Evolutionary conservation across 495 filamentous ascomycete species (phyloP).

Genomic region (Aspergillus hancockii): DNA sequence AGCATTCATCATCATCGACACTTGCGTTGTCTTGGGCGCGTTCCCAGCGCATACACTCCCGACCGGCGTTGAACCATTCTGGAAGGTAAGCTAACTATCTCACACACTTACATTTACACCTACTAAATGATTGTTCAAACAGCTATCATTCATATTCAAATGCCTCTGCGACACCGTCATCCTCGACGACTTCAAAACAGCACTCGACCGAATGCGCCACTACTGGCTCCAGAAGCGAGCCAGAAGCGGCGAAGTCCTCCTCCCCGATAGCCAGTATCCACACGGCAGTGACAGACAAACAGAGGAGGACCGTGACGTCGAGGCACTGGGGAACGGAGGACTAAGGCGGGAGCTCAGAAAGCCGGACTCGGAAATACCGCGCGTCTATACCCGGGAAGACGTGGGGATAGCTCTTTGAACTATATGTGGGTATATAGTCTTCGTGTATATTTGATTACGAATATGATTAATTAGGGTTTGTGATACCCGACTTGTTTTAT

Average conservation of each 20-base stretch:
- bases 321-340: background rate
- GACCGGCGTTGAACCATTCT: constrained; percentile 42
- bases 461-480: background rate
- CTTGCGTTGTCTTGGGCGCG: constrained; percentile 31
- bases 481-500: too few species aligned
- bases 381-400: constrained; percentile 16
- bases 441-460: background rate
- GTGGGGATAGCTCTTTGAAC: background rate
- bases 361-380: constrained; percentile 8
- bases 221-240: constrained; percentile 31
- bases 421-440: background rate
- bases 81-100: constrained; percentile 33
- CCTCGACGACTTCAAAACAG: constrained; percentile 64
- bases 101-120: background rate
- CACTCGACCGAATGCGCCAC: constrained; percentile 41
- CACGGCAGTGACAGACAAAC: too few species aligned
- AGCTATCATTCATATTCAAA: constrained; percentile 59
- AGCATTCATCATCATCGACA: constrained; percentile 54
- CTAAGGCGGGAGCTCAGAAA: constrained; percentile 3
- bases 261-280: constrained; percentile 6
- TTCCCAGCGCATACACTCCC: constrained; percentile 29
- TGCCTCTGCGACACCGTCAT: constrained; percentile 60
- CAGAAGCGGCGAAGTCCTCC: constrained; percentile 14
- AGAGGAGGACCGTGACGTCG: constrained; percentile 2
- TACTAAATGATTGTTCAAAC: background rate